These are phyloP conservation scores for Solanum dulcamara DNA, from an alignment of 257 asterid genomes.

Conservation along the genomic window DNA sequence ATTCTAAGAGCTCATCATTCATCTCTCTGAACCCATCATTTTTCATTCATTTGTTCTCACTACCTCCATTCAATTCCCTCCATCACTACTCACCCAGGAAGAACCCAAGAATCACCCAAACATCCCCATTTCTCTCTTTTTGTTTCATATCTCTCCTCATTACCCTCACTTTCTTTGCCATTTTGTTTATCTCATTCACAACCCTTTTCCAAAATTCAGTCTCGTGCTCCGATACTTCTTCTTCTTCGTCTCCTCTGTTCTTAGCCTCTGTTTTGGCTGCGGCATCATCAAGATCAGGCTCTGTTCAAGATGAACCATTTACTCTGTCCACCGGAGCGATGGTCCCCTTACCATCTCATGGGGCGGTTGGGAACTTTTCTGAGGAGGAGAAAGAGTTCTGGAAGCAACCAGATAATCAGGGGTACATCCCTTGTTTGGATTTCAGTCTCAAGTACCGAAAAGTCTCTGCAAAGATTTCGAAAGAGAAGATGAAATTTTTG, in stretches of 20 bases:
- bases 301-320: background rate
- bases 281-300: background rate
- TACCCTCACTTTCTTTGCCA: slow-evolving; percentile 21
- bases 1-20: slow-evolving; percentile 30
- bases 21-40: slow-evolving; percentile 25
- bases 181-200: slow-evolving; percentile 20
- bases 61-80: slow-evolving; percentile 15
- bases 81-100: slow-evolving; percentile 17
- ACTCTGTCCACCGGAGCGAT: slow-evolving; percentile 16
- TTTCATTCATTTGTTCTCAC: slow-evolving; percentile 16
- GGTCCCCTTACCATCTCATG: slow-evolving; percentile 41
- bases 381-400: slow-evolving; percentile 40
- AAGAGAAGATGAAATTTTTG: slow-evolving; percentile 37
- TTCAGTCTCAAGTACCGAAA: slow-evolving; percentile 40
- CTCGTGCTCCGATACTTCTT: slow-evolving; percentile 18
- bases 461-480: slow-evolving; percentile 24
- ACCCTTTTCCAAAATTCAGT: slow-evolving; percentile 17
- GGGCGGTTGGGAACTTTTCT: slow-evolving; percentile 16
- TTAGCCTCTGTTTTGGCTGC: slow-evolving; percentile 12
- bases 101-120: slow-evolving; percentile 23
- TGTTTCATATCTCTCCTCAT: slow-evolving; percentile 25
- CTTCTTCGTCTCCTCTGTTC: slow-evolving; percentile 2
- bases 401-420: slow-evolving; percentile 45
- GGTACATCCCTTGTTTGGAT: slow-evolving; percentile 44
- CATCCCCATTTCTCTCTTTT: background rate